Percentiles rank a stretch among this genome's conserved stretches.
Conservation (phyloP, 495 filamentous ascomycete species). For the Aspergillus sclerotioniger region DNA sequence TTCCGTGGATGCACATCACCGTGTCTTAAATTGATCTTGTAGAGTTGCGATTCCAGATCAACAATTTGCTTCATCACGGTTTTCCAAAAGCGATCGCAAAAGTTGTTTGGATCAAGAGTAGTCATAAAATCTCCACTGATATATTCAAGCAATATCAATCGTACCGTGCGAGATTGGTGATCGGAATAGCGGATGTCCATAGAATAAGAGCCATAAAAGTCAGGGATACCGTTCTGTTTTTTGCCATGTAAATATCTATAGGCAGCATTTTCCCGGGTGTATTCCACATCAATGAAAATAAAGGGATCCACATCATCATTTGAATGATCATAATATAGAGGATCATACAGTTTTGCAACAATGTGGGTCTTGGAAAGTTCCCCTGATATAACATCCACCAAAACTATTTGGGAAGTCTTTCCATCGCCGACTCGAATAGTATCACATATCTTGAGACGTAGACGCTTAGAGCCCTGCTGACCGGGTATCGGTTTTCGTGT, state of each 20-base stretch:
- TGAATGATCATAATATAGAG: slow-evolving; percentile 1
- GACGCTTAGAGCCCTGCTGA: not conserved
- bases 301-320: slow-evolving; percentile 6
- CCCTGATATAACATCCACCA: slow-evolving; percentile 1
- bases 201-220: slow-evolving; percentile 4
- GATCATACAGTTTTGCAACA: slow-evolving; percentile 7
- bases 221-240: not conserved
- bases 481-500: not conserved
- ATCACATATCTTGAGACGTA: not conserved
- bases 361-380: not conserved
- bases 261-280: slow-evolving; percentile 1
- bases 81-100: not conserved
- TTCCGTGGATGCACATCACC: not conserved
- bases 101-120: not conserved
- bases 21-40: slow-evolving; percentile 2
- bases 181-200: not conserved
- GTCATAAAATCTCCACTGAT: not conserved
- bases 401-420: slow-evolving; percentile 1
- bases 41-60: slow-evolving; percentile 2
- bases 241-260: not conserved
- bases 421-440: not conserved
- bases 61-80: slow-evolving; percentile 4
- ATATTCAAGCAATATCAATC: slow-evolving; percentile 1
- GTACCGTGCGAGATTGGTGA: not conserved
- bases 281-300: not conserved